phyloP scores from a whole-genome alignment of 805 yeast genomes.

The Starmerella gropengiesseri region DNA sequence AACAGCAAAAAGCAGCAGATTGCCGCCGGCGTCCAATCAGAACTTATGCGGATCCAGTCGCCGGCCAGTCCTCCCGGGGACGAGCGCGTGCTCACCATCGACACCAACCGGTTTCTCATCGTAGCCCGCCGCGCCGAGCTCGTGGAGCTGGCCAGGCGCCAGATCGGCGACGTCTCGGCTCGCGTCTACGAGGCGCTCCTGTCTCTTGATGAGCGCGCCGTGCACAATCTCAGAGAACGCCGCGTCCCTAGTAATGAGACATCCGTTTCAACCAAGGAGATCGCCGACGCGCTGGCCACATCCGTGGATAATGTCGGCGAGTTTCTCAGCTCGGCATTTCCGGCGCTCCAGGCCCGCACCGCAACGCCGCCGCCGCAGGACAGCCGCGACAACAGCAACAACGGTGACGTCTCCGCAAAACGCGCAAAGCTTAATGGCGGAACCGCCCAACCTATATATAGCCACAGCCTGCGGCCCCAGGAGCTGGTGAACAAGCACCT shows the following conservation, averaged over 20 bases:
- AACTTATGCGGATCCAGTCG: conserved; percentile 9
- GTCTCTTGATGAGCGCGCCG: conserved; percentile 41
- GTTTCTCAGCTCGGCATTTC: conserved; percentile 17
- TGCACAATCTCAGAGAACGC: conserved; percentile 15
- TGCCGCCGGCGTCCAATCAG: conserved; percentile 13
- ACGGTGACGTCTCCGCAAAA: conserved; percentile 11
- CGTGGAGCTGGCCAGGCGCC: conserved; percentile 48
- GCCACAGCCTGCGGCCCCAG: conserved; percentile 8
- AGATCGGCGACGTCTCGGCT: conserved; percentile 61
- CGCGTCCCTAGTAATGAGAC: conserved; percentile 26
- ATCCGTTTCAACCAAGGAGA: conserved; percentile 19
- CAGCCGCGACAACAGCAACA: conserved; percentile 2
- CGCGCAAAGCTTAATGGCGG: conserved; percentile 22
- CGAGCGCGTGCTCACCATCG: conserved; percentile 39
- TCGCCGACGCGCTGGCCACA: conserved; percentile 11
- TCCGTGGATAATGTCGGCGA: conserved; percentile 2
- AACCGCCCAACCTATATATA: conserved; percentile 20
- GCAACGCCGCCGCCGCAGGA: neutral
- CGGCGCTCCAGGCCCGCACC: neutral
- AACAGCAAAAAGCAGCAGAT: conserved; percentile 33
- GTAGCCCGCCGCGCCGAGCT: conserved; percentile 54
- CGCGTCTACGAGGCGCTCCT: conserved; percentile 52
- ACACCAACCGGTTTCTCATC: conserved; percentile 56
- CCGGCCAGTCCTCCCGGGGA: neutral
- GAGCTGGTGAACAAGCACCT: conserved; percentile 50